Evolutionary conservation across 192 early-diverging fungal species (phyloP).

Genomic region (Ambispora gerdemannii): DNA sequence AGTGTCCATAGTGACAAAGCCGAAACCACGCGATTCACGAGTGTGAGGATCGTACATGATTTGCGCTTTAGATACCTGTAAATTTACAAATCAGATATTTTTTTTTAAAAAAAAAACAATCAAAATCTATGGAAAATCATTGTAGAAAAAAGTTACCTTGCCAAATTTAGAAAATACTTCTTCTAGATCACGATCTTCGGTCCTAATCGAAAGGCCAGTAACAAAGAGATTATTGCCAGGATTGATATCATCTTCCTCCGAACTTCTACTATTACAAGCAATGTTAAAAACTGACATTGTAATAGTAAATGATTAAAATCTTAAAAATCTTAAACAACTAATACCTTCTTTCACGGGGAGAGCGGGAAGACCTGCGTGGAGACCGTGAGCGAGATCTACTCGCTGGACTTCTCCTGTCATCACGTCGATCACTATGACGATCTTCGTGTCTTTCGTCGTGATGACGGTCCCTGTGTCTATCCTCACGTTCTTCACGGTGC

Average conservation of each 20-base stretch:
- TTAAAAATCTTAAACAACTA: not conserved
- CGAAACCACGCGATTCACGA: constrained; percentile 82
- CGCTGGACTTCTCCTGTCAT: constrained; percentile 3
- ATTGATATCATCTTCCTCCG: constrained; percentile 46
- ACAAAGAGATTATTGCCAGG: constrained; percentile 76
- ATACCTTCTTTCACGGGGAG: constrained; percentile 18
- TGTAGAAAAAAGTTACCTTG: constrained; percentile 61
- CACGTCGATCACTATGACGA: constrained; percentile 10
- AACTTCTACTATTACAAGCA: not conserved
- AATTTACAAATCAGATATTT: no score
- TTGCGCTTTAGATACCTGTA: constrained; percentile 61
- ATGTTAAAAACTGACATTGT: not conserved
- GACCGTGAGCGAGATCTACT: constrained; percentile 17
- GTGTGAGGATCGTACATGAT: constrained; percentile 80
- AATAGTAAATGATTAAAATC: not conserved
- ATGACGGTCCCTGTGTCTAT: not conserved
- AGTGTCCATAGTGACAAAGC: constrained; percentile 74
- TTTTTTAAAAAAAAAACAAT: no score
- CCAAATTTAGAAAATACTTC: constrained; percentile 69
- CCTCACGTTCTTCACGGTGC: constrained; percentile 24
- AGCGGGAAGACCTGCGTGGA: constrained; percentile 2
- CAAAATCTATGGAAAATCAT: no score
- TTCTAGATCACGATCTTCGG: constrained; percentile 63
- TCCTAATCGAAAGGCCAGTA: constrained; percentile 60
- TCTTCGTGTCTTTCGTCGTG: not conserved